Evolutionary conservation across 2,329 filamentous ascomycete genomes (phyloP), one percentile per base, ranked within the genome.

Genomic region (Aureobasidium uvarum): DNA sequence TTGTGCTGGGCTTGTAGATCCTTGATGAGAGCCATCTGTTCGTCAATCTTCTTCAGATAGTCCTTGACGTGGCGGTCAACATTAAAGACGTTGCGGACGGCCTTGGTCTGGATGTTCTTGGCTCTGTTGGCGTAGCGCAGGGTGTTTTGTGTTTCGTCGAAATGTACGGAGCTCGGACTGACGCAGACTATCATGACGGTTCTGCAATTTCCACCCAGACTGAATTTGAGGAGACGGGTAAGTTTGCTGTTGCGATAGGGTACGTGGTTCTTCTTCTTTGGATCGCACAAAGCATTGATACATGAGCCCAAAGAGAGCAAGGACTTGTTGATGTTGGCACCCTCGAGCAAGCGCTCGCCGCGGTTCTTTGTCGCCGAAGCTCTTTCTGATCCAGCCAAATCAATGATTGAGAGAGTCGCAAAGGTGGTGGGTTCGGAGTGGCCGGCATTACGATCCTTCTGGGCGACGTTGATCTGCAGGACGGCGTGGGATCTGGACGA

Each of bases 141-240:
- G 0, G 95, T 99, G 77, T 99, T 99, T 73, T 99, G 95, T 0
- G 94, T 97, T 79, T 99, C 95, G 76, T 99, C 95, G 72, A 95
- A 99, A 78, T 99, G 95, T 5, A 91, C 90, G 73, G 95, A 98
- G 0, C 92, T 97, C 1, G 95, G 95, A 71, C 93, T 97, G 63
- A 99, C 91, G 73, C 95, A 99, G 31, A 99, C 95, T 76, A 99
- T 98, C 95, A 99, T 99, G 75, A 99, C 95, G 0, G 95, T 99
- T 79, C 93, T 96, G 83, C 95, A 99, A 77, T 99, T 99, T 3
- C 95, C 95, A 36, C 95, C 95, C 0, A 99, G 85, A 0, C 94
- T 96, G 78, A 99, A 99, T 73, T 99, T 99, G 63, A 99, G 85
- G 5, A 99, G 83, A 62, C 95, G 88, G 0, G 95, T 99, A 64